These are phyloP conservation scores for Albugo laibachii DNA, from an alignment of 352 stramenopile species.

Conservation along the genomic window DNA sequence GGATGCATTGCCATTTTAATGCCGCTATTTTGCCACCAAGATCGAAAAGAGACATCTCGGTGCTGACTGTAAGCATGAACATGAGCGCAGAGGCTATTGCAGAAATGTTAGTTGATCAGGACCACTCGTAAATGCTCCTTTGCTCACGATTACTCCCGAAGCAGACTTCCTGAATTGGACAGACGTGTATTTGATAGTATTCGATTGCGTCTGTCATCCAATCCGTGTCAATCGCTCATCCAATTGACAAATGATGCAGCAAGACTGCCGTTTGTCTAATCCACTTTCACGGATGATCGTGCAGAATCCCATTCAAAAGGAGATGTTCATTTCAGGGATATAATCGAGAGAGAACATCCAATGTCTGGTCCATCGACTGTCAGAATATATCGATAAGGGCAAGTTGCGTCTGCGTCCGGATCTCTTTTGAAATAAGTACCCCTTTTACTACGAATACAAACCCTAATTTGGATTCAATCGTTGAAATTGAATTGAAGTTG, in stretches of 20 bases:
- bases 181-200: too few species aligned
- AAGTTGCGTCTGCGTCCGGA: slow-evolving; percentile 12
- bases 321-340: slow-evolving; percentile 18
- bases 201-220: slow-evolving; percentile 9
- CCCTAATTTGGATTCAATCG: slow-evolving; percentile 49
- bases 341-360: slow-evolving; percentile 19
- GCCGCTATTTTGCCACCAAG: too few species aligned
- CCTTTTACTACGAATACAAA: slow-evolving; percentile 60
- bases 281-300: slow-evolving; percentile 17
- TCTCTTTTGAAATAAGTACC: slow-evolving; percentile 53
- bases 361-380: slow-evolving; percentile 22
- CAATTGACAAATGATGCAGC: slow-evolving; percentile 24
- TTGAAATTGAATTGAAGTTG: slow-evolving; percentile 27
- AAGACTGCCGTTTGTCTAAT: slow-evolving; percentile 21
- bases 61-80: too few species aligned
- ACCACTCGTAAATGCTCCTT: too few species aligned
- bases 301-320: slow-evolving; percentile 14
- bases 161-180: too few species aligned
- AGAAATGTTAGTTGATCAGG: too few species aligned
- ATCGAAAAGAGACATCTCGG: too few species aligned
- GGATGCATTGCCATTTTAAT: too few species aligned
- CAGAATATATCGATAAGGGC: slow-evolving; percentile 11
- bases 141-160: too few species aligned
- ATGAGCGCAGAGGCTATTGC: too few species aligned
- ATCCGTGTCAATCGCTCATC: slow-evolving; percentile 16